These are phyloP conservation scores for Coemansia sp. DNA, from an alignment of 192 early-diverging fungal genomes.

Conservation along the genomic window DNA sequence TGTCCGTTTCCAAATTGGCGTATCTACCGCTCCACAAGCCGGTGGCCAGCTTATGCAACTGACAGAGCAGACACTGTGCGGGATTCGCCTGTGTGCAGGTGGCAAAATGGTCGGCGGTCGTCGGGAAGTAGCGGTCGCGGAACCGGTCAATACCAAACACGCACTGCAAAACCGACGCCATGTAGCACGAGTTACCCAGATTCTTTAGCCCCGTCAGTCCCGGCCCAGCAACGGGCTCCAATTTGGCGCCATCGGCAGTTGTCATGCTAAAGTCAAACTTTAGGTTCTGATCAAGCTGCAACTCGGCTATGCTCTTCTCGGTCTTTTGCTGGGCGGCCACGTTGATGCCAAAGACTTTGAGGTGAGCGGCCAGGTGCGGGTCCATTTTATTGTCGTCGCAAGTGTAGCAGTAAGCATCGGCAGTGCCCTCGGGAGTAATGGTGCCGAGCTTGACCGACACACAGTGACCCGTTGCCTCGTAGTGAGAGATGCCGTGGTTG, in stretches of 20 bases:
- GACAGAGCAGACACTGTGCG: constrained; percentile 83
- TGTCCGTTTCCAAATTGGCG: constrained; percentile 55
- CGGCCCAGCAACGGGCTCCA: constrained; percentile 82
- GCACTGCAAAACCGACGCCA: constrained; percentile 93
- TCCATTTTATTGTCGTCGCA: constrained; percentile 85
- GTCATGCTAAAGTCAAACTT: constrained; percentile 98
- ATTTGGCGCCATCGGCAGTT: constrained; percentile 86
- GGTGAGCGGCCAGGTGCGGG: constrained; percentile 72
- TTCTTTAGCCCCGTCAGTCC: constrained; percentile 93
- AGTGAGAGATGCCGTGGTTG: constrained; percentile 88
- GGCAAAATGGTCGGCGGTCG: constrained; percentile 38
- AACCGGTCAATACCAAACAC: constrained; percentile 78
- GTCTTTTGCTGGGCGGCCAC: constrained; percentile 83
- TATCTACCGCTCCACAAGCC: constrained; percentile 90
- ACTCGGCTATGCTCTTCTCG: constrained; percentile 85
- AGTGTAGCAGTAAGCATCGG: constrained; percentile 64
- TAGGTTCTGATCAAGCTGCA: constrained; percentile 95
- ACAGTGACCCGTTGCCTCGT: constrained; percentile 74
- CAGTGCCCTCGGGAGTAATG: constrained; percentile 95
- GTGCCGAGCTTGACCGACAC: constrained; percentile 92
- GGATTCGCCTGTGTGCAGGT: constrained; percentile 53
- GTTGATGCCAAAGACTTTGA: constrained; percentile 88
- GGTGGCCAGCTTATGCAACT: constrained; percentile 83
- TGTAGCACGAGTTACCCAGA: constrained; percentile 97
- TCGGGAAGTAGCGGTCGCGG: constrained; percentile 64